Percentiles rank a stretch among this genome's conserved stretches.
phyloP scores from a whole-genome alignment of 2,329 filamentous ascomycete genomes.

The Diaporthe citri region DNA sequence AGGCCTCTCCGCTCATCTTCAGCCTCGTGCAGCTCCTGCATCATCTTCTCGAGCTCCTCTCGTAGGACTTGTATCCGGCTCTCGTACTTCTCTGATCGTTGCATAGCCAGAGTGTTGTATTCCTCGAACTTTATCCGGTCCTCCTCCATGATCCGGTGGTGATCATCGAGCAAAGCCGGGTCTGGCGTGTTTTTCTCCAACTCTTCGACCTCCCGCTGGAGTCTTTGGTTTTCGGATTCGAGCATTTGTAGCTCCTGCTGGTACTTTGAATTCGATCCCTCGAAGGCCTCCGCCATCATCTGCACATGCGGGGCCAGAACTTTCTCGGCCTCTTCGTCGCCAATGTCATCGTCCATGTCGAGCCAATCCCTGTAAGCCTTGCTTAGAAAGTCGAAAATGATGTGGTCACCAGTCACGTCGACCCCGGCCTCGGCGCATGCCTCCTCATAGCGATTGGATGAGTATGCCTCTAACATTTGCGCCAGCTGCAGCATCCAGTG shows the following conservation, averaged over 20 bases:
- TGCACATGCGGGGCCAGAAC: constrained; percentile 87
- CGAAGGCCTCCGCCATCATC: constrained; percentile 89
- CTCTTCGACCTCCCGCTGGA: constrained; percentile 89
- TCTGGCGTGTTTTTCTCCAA: constrained; percentile 89
- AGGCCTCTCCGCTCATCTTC: constrained; percentile 85
- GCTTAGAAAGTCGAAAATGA: constrained; percentile 93
- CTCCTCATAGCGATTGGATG: constrained; percentile 84
- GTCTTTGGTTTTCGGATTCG: constrained; percentile 84
- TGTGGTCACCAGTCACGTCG: constrained; percentile 89
- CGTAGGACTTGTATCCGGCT: constrained; percentile 84
- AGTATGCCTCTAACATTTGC: constrained; percentile 91
- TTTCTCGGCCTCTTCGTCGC: constrained; percentile 84
- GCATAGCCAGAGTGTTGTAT: constrained; percentile 88
- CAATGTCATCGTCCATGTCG: constrained; percentile 88
- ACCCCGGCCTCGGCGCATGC: constrained; percentile 89
- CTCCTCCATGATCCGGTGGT: constrained; percentile 93
- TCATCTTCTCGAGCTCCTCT: constrained; percentile 84
- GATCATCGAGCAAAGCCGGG: constrained; percentile 84
- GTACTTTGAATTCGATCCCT: constrained; percentile 86
- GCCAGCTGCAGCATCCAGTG: constrained; percentile 99
- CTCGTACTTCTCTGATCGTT: constrained; percentile 91
- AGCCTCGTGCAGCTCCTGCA: constrained; percentile 79
- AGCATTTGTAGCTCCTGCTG: constrained; percentile 85
- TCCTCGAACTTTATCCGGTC: constrained; percentile 96
- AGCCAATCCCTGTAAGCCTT: constrained; percentile 95